These are phyloP conservation scores for Trichoderma brevicompactum DNA, from an alignment of 2,329 filamentous ascomycete species.

Conservation along the genomic window DNA sequence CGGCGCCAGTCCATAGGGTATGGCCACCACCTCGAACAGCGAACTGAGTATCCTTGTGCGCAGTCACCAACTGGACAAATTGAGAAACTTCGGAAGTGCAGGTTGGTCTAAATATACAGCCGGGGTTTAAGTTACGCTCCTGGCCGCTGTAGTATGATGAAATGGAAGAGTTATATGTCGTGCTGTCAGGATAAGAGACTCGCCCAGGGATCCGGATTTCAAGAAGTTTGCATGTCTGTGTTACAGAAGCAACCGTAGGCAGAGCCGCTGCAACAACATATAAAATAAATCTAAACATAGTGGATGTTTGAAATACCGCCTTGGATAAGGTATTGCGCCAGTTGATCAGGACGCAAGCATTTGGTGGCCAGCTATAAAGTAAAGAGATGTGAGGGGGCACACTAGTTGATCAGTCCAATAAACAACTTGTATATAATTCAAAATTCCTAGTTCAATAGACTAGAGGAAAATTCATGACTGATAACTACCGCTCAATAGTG, in stretches of 20 bases:
- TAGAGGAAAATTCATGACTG: too few relatives aligned
- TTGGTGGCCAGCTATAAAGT: too few relatives aligned
- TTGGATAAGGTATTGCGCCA: too few relatives aligned
- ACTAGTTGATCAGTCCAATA: too few relatives aligned
- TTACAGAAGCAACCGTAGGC: neutral
- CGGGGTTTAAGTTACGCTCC: neutral
- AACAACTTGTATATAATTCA: too few relatives aligned
- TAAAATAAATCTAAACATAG: neutral
- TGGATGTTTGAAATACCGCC: neutral
- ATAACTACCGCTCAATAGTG: too few relatives aligned
- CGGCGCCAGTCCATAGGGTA: conserved; percentile 46
- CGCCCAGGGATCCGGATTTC: neutral
- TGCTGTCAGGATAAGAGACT: conserved; percentile 3
- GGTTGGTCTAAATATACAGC: conserved; percentile 9
- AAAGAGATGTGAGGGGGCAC: too few relatives aligned
- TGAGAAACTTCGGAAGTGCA: neutral
- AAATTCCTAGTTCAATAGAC: too few relatives aligned
- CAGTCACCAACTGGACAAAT: conserved; percentile 1
- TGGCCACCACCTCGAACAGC: conserved; percentile 53
- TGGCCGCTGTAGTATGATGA: neutral
- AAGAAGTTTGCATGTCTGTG: neutral
- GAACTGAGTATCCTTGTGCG: conserved; percentile 13
- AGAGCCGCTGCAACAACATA: neutral
- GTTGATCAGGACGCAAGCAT: too few relatives aligned
- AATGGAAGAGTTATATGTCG: neutral